Percentiles rank a stretch among this genome's conserved stretches.
Evolutionary conservation across 202 grass and related monocot genomes (phyloP).

Genomic region (Carex arenaria): DNA sequence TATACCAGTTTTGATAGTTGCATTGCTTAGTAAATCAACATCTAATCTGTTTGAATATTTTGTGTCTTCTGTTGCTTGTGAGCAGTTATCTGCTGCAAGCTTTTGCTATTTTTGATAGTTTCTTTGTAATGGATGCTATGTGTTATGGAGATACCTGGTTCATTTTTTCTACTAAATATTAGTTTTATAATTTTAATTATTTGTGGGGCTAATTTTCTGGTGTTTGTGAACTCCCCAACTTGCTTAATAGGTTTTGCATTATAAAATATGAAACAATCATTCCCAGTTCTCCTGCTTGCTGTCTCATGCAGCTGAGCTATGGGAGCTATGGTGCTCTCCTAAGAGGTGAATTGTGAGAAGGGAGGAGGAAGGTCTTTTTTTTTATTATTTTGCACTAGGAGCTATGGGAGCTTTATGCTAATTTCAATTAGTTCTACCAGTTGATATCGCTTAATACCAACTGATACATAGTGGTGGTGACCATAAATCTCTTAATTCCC

Average conservation of each 20-base stretch:
- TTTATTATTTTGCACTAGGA: too few species aligned
- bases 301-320: too few species aligned
- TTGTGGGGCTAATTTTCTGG: not conserved
- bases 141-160: conserved; percentile 7
- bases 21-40: not conserved
- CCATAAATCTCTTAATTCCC: not conserved
- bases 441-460: not conserved
- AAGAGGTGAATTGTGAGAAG: too few species aligned
- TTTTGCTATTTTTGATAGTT: conserved; percentile 10
- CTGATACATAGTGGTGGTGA: not conserved
- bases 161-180: not conserved
- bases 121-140: not conserved
- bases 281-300: too few species aligned
- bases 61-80: not conserved
- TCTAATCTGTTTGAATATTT: not conserved
- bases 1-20: not conserved
- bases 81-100: not conserved
- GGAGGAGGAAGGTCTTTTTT: too few species aligned
- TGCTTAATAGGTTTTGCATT: too few species aligned
- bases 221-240: too few species aligned
- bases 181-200: not conserved
- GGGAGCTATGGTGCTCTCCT: too few species aligned
- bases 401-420: not conserved
- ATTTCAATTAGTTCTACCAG: not conserved
- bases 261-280: too few species aligned